Evolutionary conservation across 2,329 filamentous ascomycete genomes (phyloP), one percentile per base, ranked within the genome.

Genomic region (Phyllosticta ampelicida): DNA sequence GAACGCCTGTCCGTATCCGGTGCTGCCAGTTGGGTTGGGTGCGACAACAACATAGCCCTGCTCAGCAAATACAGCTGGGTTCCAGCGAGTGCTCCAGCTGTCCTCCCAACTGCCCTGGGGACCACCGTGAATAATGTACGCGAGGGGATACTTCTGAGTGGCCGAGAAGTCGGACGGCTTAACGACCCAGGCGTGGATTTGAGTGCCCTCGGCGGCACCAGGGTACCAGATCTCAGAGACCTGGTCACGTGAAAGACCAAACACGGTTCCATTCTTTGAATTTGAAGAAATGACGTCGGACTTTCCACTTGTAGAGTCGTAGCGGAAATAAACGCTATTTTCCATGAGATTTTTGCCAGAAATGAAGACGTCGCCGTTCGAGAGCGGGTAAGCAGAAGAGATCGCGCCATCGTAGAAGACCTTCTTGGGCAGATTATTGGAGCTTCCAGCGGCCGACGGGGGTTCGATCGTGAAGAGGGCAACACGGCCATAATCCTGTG

Each of bases 11-110:
- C 90, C 90, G 65, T 90, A 95, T 2, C 89, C 87, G 5, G 88
- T 90, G 65, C 84, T 88, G 18, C 90, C 90, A 0, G 89, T 94
- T 9, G 88, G 88, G 69, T 95, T 95, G 9, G 89, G 88, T 54
- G 84, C 80, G 52, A 95, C 83, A 20, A 87, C 88, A 3, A 95
- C 80, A 67, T 94, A 95, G 51, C 90, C 90, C 73, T 92, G 88
- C 70, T 95, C 89, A 3, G 90, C 89, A 67, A 90, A 95, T 9
- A 92, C 80, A 60, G 87, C 88, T 1, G 87, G 86, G 68, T 95
- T 95, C 90, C 90, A 95, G 18, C 90, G 79, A 2, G 86, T 90
- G 69, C 81, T 86, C 88, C 89, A 95, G 26, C 79, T 77, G 66
- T 94, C 86, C 29, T 71, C 75, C 86, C 87, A 92, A 0, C 87